Conservation (phyloP, 345 rosid genomes). For the Moricandia arvensis region DNA sequence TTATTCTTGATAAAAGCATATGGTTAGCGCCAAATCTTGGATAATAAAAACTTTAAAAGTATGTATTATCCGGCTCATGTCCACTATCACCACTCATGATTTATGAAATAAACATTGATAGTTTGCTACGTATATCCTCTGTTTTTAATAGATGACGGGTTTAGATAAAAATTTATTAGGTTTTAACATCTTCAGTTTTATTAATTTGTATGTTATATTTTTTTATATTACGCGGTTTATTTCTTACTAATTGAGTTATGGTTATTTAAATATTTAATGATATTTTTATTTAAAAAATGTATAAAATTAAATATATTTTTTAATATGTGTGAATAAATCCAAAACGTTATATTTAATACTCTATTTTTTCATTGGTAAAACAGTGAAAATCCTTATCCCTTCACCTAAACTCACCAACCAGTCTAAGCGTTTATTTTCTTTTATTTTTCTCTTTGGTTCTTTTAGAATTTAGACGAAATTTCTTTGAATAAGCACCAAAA, state of each 20-base stretch:
- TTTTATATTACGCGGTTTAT: no score
- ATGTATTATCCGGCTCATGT: background rate
- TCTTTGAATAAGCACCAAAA: constrained; percentile 15
- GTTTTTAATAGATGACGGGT: no score
- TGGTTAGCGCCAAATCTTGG: background rate
- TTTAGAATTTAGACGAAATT: background rate
- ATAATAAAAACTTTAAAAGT: background rate
- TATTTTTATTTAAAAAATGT: no score
- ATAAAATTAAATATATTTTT: no score
- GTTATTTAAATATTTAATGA: no score
- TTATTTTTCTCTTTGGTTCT: background rate
- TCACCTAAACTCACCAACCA: background rate
- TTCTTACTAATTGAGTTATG: no score
- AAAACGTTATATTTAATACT: background rate
- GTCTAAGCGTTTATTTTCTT: background rate
- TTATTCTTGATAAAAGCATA: background rate
- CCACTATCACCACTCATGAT: background rate
- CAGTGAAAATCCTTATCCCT: background rate
- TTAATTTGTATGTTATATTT: no score
- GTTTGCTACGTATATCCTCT: background rate
- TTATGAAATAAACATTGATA: background rate
- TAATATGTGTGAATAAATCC: no score
- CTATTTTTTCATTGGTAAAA: no score
- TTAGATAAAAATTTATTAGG: no score
- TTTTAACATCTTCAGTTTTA: no score